A percentile compares a stretch with the other conserved stretches of the same genome.
Evolutionary conservation across 2,329 filamentous ascomycete species (phyloP).

Genomic region (Colletotrichum sp.): DNA sequence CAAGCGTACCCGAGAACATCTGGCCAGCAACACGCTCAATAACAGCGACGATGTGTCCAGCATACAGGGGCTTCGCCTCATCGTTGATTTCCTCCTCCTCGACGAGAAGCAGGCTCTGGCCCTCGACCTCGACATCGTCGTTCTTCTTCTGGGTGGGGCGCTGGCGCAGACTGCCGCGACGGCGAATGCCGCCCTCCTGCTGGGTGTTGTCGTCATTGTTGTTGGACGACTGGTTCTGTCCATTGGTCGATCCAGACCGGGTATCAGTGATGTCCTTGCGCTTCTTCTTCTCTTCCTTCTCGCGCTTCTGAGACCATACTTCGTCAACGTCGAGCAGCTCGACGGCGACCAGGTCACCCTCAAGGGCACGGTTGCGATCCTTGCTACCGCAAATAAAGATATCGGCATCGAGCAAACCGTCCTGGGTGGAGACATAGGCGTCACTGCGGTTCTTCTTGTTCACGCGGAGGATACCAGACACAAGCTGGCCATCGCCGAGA

Average conservation of each 20-base stretch:
- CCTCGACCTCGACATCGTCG: slow-evolving; percentile 97
- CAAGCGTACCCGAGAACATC: slow-evolving; percentile 98
- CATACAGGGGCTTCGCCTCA: slow-evolving; percentile 96
- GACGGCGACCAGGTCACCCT: slow-evolving; percentile 93
- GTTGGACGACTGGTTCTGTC: slow-evolving; percentile 67
- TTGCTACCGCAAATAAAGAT: slow-evolving; percentile 99
- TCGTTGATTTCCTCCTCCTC: slow-evolving; percentile 99
- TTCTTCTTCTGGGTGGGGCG: slow-evolving; percentile 99
- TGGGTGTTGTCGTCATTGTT: slow-evolving; percentile 68
- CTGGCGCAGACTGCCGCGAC: slow-evolving; percentile 93
- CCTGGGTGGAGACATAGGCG: slow-evolving; percentile 93
- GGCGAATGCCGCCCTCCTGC: slow-evolving; percentile 83
- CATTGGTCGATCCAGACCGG: slow-evolving; percentile 76
- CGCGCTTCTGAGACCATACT: slow-evolving; percentile 97
- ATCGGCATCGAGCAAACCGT: slow-evolving; percentile 87
- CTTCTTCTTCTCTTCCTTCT: slow-evolving; percentile 99
- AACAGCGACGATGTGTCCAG: slow-evolving; percentile 95
- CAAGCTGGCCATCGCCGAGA: slow-evolving; percentile 88
- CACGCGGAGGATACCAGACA: slow-evolving; percentile 94
- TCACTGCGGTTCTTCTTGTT: slow-evolving; percentile 99
- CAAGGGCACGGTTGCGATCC: slow-evolving; percentile 94
- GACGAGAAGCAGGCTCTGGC: slow-evolving; percentile 93
- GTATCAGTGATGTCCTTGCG: slow-evolving; percentile 98
- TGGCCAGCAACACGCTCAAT: slow-evolving; percentile 96
- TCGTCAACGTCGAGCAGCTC: slow-evolving; percentile 98